Conservation (phyloP, 331 rosid species). For the Dryas integrifolia region DNA sequence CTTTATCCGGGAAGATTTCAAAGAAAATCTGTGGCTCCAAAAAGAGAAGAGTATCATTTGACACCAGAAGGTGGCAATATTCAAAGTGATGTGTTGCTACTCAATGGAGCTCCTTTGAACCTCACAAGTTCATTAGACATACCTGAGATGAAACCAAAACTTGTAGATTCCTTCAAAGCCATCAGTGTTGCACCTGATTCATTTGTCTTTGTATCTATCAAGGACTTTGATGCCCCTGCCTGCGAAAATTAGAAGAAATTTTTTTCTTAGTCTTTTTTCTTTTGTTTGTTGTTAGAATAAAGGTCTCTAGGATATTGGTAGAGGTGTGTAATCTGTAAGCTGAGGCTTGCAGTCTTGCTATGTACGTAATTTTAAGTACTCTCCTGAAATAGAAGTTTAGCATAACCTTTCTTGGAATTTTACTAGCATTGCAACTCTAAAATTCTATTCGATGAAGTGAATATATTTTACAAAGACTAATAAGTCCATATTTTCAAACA, state of each 20-base stretch:
- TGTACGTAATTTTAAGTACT: not conserved
- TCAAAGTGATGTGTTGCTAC: conserved; percentile 48
- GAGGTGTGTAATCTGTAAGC: not conserved
- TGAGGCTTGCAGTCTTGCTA: not conserved
- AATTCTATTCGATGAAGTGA: too few relatives aligned
- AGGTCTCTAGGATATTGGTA: not conserved
- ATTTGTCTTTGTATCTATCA: conserved; percentile 38
- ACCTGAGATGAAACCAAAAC: conserved; percentile 42
- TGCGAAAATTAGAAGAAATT: conserved; percentile 28
- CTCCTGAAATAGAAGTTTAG: not conserved
- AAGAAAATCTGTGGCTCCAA: not conserved
- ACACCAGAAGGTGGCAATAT: conserved; percentile 58
- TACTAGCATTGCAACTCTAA: too few relatives aligned
- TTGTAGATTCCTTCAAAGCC: conserved; percentile 37
- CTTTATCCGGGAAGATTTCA: not conserved
- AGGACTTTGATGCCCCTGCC: conserved; percentile 44
- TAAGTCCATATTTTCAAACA: too few relatives aligned
- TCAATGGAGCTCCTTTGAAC: conserved; percentile 56
- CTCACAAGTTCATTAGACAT: conserved; percentile 40
- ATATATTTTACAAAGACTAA: too few relatives aligned
- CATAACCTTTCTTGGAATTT: not conserved
- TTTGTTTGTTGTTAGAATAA: not conserved
- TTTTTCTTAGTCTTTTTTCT: not conserved
- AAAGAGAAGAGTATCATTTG: conserved; percentile 63
- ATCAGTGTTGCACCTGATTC: conserved; percentile 43